Evolutionary conservation across 2,329 filamentous ascomycete species (phyloP).

Genomic region (Colletotrichum cordylinicola): DNA sequence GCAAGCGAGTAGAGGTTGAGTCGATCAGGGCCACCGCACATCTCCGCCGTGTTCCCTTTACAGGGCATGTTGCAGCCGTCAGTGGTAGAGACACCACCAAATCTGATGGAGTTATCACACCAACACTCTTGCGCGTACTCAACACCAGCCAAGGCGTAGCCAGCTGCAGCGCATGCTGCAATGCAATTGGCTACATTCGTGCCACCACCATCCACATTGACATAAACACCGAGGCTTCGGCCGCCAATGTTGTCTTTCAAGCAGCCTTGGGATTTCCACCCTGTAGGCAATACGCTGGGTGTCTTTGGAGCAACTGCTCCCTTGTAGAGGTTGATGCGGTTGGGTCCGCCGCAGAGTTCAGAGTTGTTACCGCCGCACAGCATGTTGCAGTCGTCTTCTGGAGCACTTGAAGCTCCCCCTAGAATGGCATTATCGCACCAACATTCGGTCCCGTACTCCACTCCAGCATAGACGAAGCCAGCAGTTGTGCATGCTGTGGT

Average conservation of each 20-base stretch:
- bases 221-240: background rate
- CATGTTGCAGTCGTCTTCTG: background rate
- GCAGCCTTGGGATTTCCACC: background rate
- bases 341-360: conserved; percentile 34
- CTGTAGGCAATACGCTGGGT: background rate
- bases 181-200: background rate
- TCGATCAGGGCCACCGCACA: background rate
- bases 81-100: background rate
- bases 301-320: conserved; percentile 21
- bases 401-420: background rate
- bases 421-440: background rate
- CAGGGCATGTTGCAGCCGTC: background rate
- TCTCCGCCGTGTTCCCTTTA: background rate
- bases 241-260: background rate
- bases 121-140: background rate
- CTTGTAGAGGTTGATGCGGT: conserved; percentile 38
- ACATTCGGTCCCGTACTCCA: background rate
- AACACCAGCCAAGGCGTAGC: background rate
- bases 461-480: background rate
- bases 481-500: background rate
- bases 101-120: conserved; percentile 4
- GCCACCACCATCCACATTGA: background rate
- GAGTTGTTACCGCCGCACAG: background rate
- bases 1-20: background rate
- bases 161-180: background rate